These are phyloP conservation scores for Penicillium sp. DNA, from an alignment of 2,329 filamentous ascomycete genomes.

Conservation along the genomic window DNA sequence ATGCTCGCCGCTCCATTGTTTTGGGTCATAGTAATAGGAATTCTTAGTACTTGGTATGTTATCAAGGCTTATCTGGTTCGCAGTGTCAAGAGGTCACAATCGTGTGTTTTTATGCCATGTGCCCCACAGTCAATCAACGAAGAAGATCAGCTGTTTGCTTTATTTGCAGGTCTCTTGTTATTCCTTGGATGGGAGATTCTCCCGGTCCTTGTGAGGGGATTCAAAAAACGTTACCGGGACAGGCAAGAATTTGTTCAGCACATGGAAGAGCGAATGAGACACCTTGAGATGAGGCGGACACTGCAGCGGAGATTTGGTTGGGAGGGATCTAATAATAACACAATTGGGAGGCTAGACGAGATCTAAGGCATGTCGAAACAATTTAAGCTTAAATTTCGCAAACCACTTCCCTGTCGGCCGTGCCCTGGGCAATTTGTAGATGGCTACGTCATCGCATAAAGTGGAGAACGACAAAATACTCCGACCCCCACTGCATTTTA, in stretches of 20 bases:
- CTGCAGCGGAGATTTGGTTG: background rate
- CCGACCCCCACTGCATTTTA: conserved; percentile 1
- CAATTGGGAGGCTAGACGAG: background rate
- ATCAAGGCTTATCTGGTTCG: background rate
- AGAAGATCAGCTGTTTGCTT: background rate
- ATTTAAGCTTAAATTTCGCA: conserved; percentile 3
- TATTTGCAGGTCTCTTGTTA: background rate
- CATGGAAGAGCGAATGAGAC: background rate
- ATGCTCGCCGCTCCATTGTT: background rate
- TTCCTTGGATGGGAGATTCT: background rate
- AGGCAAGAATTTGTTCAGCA: background rate
- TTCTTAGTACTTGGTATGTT: background rate
- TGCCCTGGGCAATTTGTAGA: no score
- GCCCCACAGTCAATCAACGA: background rate
- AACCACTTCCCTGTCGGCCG: background rate
- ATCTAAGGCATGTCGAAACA: background rate
- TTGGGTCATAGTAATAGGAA: background rate
- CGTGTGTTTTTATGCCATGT: conserved; percentile 3
- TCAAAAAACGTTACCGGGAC: background rate
- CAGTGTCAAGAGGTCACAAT: background rate
- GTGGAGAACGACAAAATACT: conserved; percentile 13
- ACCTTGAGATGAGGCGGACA: background rate
- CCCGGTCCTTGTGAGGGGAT: background rate
- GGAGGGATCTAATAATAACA: background rate
- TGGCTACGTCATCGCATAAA: conserved; percentile 3